Evolutionary conservation across 129 eudicot genomes (phyloP), one percentile per base, ranked within the genome.

Genomic region (Ambrosia trifida): DNA sequence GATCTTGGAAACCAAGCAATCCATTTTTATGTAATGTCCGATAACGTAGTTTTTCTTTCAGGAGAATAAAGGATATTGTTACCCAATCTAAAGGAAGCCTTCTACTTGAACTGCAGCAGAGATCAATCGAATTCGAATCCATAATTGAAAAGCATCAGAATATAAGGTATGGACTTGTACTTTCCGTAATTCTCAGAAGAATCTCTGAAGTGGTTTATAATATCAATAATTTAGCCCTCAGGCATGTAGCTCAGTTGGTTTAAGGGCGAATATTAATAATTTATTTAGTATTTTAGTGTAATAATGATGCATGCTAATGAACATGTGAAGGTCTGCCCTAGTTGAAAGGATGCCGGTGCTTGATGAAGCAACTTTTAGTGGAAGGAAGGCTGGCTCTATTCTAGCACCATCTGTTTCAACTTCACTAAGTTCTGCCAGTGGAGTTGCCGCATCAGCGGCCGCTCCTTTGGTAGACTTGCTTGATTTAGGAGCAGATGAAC

Each of bases 261-360:
- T 7, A 40, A 40, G 44, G 44, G 44, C 44, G 6, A 6, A 31
- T 59, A 12, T 57, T 28, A 57, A 28, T 11, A 18, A 62, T 54
- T 24, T 50, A 56, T 4, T 57, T 28, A 57, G 11, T 11, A 18
- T 52, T 54, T 24, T 50, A 56, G 31, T 13, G 51, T 59, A 20
- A 59, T 72, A 72, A 62, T 44, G 56, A n/a, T 73, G 38, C 70
- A 77, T 52, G 49, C 18, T 41, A 9, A 36, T 79, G 69, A 44
- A 72, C 70, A 18, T 44, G 47, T 74, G 67, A 87, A 94, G 99
- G 84, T 86, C 97, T 67, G 75, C 86, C 7, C 78, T 94, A 74
- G 91, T 91, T 45, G 99, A 94, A 74, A 80, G 91, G 76, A 94
- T 94, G 97, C 99, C 99, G 5, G 96, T 88, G 57, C 95, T 94